Base-by-base conservation (phyloP, 2,329 filamentous ascomycete genomes). In the Eurotiales sp. region DNA sequence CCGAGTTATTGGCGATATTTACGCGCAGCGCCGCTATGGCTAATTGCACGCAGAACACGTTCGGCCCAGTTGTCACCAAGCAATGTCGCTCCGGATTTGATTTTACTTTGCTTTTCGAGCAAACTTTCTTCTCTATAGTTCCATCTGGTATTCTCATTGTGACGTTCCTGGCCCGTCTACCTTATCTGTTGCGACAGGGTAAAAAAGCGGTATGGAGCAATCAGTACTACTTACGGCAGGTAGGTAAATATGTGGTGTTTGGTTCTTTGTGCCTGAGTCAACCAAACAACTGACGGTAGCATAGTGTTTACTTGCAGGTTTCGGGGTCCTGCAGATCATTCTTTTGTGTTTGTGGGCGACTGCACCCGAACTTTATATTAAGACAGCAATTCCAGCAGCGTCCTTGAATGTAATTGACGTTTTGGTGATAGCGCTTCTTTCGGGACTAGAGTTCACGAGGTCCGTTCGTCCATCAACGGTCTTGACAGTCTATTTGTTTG, bases 101-200 rank as follows among this genome's bases (percentile, higher is more conserved):
- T 45, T 45, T 45, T 22, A 34, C 42, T 14, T 14, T 45, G 27
- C 42, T 45, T 19, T 45, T 45, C n/a, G 42, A 45, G 17, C 42
- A 45, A 19, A 32, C 11, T 12, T 10, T 45, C n/a, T 11, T 45
- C 14, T 32, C 25, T 22, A 32, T 45, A 8, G 4, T 23, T 11
- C 37, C 37, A 23, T 22, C 37, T 17, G 36, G 3, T 3, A 14
- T 11, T 14, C 8, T 41, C n/a, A 19, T 41, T 2, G 5, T 41
- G 10, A 21, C 17, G 14, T 41, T 41, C n/a, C 11, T n/a, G 10
- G 5, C 10, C 5, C 25, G 25, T 10, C 25, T 27, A 27, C 25
- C 25, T 27, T 27, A 27, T 27, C 25, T 27, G 10, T 10, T 27
- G 5, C 25, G 10, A 27, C 5, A 27, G 25, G 25, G 10, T 41